Conservation (phyloP, 2,329 filamentous ascomycete genomes). For the Xylaria sp. region DNA sequence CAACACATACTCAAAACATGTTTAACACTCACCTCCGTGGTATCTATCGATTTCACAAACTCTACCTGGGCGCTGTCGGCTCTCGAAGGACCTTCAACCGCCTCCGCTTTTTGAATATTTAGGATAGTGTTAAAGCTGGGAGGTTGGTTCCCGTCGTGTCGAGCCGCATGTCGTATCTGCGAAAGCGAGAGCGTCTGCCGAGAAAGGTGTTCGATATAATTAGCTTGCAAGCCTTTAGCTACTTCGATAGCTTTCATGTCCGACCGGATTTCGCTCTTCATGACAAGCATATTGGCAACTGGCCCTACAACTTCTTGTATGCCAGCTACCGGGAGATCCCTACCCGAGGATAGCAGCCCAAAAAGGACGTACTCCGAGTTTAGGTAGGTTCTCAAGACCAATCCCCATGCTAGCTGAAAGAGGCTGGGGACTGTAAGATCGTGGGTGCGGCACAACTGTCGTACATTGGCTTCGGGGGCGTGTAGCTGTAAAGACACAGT, state of each 20-base stretch:
- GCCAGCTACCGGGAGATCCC: slow-evolving; percentile 14
- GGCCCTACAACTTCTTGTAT: slow-evolving; percentile 23
- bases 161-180: slow-evolving; percentile 17
- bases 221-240: slow-evolving; percentile 12
- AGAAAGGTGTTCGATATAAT: slow-evolving; percentile 23
- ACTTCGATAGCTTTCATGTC: slow-evolving; percentile 17
- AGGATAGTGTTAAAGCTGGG: slow-evolving; percentile 20
- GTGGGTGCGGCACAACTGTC: slow-evolving; percentile 13
- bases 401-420: slow-evolving; percentile 19
- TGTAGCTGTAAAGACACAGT: slow-evolving; percentile 2
- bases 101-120: slow-evolving; percentile 18
- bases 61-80: background rate
- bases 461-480: background rate
- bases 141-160: slow-evolving; percentile 8
- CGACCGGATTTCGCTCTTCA: slow-evolving; percentile 12
- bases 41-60: background rate
- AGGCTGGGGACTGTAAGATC: slow-evolving; percentile 19
- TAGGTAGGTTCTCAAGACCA: slow-evolving; percentile 18
- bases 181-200: slow-evolving; percentile 18
- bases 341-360: slow-evolving; percentile 15
- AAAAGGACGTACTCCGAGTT: slow-evolving; percentile 20
- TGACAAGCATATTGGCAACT: slow-evolving; percentile 23
- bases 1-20: background rate
- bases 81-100: background rate
- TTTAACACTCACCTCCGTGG: background rate